These are phyloP conservation scores for Gaeumannomyces sp. DNA, from an alignment of 2,329 filamentous ascomycete genomes.

Conservation along the genomic window DNA sequence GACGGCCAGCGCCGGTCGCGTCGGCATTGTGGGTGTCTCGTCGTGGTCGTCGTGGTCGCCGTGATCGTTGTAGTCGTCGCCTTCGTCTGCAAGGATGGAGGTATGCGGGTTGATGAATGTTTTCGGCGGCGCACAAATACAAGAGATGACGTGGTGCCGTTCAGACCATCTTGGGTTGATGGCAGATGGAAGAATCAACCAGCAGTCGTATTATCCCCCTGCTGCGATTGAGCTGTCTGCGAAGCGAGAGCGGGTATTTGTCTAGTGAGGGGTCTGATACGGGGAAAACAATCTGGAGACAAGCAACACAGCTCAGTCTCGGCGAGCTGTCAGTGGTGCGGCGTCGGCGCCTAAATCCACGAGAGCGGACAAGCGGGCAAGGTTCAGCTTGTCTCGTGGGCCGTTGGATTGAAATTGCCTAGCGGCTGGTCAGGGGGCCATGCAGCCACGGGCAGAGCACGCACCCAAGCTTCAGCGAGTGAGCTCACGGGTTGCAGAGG, in stretches of 20 bases:
- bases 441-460: neutral
- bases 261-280: neutral
- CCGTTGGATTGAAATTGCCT: neutral
- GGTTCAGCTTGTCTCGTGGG: neutral
- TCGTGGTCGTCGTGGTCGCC: neutral
- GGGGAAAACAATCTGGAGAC: neutral
- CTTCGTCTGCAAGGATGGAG: neutral
- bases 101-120: neutral
- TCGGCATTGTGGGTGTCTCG: neutral
- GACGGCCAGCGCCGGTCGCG: conserved; percentile 9
- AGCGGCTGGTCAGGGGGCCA: neutral
- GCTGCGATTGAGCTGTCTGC: neutral
- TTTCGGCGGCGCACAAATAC: no score
- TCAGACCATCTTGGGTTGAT: neutral
- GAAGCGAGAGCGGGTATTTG: neutral
- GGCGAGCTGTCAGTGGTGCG: neutral
- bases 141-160: neutral
- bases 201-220: neutral
- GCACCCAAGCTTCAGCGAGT: neutral
- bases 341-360: neutral
- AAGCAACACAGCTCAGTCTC: neutral
- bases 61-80: neutral
- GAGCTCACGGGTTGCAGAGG: neutral
- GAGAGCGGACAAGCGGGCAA: neutral
- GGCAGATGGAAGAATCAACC: neutral